phyloP scores from a whole-genome alignment of 352 stramenopile genomes.

The Blastocystis sp. region DNA sequence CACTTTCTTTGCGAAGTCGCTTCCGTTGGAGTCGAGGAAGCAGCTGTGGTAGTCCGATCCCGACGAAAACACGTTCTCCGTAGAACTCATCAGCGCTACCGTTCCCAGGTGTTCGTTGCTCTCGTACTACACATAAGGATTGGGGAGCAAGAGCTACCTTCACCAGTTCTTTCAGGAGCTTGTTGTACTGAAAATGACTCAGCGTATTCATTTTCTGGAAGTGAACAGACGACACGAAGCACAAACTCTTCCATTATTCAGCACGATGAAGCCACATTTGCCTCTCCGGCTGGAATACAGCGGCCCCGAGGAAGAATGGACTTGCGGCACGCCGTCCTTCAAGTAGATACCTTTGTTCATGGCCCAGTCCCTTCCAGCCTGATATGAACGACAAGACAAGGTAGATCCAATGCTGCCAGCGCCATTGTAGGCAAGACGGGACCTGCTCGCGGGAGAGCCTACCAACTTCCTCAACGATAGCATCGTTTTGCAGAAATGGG shows the following conservation, averaged over 20 bases:
- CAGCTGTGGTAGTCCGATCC: conserved; percentile 51
- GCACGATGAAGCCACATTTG: conserved; percentile 61
- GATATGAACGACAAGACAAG: conserved; percentile 19
- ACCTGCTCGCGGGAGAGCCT: neutral
- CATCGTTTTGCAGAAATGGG: conserved; percentile 44
- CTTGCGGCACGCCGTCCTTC: neutral
- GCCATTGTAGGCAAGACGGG: neutral
- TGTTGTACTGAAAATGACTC: neutral
- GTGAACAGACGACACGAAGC: neutral
- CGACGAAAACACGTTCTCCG: neutral
- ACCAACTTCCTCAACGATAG: conserved; percentile 36
- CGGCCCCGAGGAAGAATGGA: neutral
- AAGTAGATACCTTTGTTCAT: neutral
- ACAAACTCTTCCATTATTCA: conserved; percentile 18
- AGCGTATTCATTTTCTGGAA: conserved; percentile 6
- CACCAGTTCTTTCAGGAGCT: conserved; percentile 6
- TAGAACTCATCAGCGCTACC: conserved; percentile 20
- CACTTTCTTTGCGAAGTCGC: neutral
- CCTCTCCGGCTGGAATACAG: conserved; percentile 37
- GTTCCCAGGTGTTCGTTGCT: conserved; percentile 56
- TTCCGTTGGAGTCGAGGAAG: conserved; percentile 18
- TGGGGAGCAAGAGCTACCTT: neutral
- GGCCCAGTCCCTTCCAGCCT: conserved; percentile 28
- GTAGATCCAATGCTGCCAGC: neutral
- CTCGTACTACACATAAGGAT: conserved; percentile 47